Evolutionary conservation across 2,329 filamentous ascomycete species (phyloP).

Genomic region (Clarireedia paspali): DNA sequence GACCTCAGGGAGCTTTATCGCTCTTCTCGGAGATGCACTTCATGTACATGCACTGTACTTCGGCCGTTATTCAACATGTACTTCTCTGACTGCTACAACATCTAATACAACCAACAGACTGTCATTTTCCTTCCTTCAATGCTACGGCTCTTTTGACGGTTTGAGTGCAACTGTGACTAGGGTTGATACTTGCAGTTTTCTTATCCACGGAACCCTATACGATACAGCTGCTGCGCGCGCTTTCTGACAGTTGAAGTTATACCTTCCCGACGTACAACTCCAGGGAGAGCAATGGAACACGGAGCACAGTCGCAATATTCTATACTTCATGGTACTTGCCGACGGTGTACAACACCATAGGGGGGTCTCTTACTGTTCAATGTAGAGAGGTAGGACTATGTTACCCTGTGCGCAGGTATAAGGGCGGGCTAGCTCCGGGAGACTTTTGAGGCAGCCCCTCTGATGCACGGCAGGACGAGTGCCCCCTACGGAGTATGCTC

Average conservation of each 20-base stretch:
- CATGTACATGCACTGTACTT: not conserved
- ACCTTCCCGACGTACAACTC: constrained; percentile 3
- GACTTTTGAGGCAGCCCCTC: constrained; percentile 3
- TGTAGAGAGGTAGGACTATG: not conserved
- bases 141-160: not conserved
- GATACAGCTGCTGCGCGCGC: not conserved
- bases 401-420: not conserved
- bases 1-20: constrained; percentile 5
- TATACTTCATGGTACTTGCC: not conserved
- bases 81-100: not conserved
- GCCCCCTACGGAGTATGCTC: not conserved
- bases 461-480: constrained; percentile 7
- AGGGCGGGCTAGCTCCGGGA: constrained; percentile 2
- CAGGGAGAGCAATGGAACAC: not conserved
- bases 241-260: constrained; percentile 2
- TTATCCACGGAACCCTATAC: constrained; percentile 3
- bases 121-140: not conserved
- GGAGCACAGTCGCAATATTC: not conserved
- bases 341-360: constrained; percentile 2
- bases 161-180: not conserved
- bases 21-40: constrained; percentile 2
- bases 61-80: constrained; percentile 2
- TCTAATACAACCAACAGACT: not conserved
- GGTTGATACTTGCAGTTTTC: not conserved
- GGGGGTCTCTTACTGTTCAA: constrained; percentile 1